These are phyloP conservation scores for Carallia pectinifolia DNA, from an alignment of 345 rosid genomes.

Conservation along the genomic window DNA sequence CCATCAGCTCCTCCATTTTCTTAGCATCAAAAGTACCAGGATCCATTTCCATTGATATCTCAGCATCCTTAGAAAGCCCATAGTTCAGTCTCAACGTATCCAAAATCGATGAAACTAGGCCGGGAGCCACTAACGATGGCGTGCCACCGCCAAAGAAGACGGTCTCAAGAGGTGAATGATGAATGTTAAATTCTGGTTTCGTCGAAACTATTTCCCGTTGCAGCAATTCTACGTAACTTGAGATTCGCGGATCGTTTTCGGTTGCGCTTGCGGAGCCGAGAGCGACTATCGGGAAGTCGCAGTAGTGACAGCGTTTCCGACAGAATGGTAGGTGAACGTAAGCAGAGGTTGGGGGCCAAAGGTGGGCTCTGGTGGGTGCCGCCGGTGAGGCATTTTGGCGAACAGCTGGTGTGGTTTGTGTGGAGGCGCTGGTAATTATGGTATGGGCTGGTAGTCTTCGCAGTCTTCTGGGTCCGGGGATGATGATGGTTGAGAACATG, in stretches of 20 bases:
- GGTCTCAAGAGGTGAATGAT: constrained; percentile 32
- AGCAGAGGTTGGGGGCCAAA: constrained; percentile 62
- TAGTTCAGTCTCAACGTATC: constrained; percentile 54
- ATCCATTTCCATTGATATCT: constrained; percentile 96
- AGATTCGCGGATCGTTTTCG: constrained; percentile 65
- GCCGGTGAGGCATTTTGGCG: constrained; percentile 68
- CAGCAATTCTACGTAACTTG: constrained; percentile 23
- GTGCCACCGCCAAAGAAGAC: constrained; percentile 96
- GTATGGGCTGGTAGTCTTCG: constrained; percentile 20
- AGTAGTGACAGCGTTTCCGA: constrained; percentile 91
- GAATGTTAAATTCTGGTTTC: constrained; percentile 1
- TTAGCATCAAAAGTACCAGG: constrained; percentile 77
- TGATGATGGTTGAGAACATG: constrained; percentile 44
- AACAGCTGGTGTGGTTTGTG: constrained; percentile 46
- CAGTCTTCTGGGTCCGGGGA: constrained; percentile 27
- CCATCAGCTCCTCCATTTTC: constrained; percentile 54
- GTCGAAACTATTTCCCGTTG: constrained; percentile 20
- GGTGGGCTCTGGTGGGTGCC: constrained; percentile 25
- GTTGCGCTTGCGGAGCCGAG: constrained; percentile 55
- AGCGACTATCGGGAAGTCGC: constrained; percentile 89
- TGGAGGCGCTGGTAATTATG: constrained; percentile 3
- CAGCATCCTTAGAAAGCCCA: constrained; percentile 60
- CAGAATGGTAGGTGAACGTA: constrained; percentile 93
- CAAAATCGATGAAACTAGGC: constrained; percentile 57
- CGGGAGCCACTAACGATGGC: constrained; percentile 88